phyloP scores from a whole-genome alignment of 106 monocot genomes.

The Gastrodia elata region DNA sequence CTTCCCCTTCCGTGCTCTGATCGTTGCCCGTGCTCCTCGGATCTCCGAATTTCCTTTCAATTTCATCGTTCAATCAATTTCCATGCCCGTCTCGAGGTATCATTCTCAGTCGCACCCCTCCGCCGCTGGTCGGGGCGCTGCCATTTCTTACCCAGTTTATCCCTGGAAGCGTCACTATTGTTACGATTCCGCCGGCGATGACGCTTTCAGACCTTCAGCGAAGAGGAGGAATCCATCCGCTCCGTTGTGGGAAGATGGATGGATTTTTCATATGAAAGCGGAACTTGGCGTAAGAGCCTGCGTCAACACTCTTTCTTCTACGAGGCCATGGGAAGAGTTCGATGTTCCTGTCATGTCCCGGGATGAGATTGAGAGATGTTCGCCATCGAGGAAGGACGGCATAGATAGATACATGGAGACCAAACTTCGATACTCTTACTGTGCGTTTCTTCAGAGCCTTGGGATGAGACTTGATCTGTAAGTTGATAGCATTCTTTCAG shows the following conservation, averaged over 20 bases:
- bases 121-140: background rate
- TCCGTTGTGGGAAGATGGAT: slow-evolving; percentile 5
- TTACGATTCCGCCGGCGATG: background rate
- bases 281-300: background rate
- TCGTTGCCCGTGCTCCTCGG: background rate
- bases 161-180: background rate
- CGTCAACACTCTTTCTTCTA: background rate
- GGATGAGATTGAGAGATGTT: slow-evolving; percentile 82
- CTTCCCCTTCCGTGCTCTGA: background rate
- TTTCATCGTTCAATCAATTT: background rate
- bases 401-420: slow-evolving; percentile 55
- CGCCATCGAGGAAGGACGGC: slow-evolving; percentile 88
- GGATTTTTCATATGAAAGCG: background rate
- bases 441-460: slow-evolving; percentile 60
- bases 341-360: slow-evolving; percentile 44
- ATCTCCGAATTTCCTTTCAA: background rate
- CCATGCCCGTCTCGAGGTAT: background rate
- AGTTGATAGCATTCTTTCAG: slow-evolving; percentile 5
- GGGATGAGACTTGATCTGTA: slow-evolving; percentile 65
- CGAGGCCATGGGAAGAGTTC: slow-evolving; percentile 6
- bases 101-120: background rate
- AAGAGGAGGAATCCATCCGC: slow-evolving; percentile 11
- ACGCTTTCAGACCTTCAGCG: background rate
- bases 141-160: background rate
- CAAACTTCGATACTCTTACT: slow-evolving; percentile 69